A percentile compares a stretch with the other conserved stretches of the same genome.
These are phyloP conservation scores for Volvariella volvacea DNA, from an alignment of 1,284 basidiomycete species.

Conservation along the genomic window DNA sequence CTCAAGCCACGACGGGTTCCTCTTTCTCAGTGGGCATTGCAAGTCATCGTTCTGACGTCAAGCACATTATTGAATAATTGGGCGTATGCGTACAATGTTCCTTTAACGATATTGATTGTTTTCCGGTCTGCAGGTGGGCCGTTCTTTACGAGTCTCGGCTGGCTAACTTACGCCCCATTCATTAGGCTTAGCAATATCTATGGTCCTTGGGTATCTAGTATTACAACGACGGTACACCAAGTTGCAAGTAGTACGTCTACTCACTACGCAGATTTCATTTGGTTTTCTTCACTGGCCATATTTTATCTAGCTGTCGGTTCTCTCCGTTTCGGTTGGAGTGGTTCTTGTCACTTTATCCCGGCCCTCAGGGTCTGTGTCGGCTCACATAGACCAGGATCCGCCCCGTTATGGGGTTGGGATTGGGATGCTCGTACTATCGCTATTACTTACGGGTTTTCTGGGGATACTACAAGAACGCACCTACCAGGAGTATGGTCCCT, in stretches of 20 bases:
- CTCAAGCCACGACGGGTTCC: slow-evolving; percentile 71
- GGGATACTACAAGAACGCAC: slow-evolving; percentile 81
- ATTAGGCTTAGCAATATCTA: slow-evolving; percentile 64
- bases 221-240: slow-evolving; percentile 53
- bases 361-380: slow-evolving; percentile 32
- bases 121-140: slow-evolving; percentile 77
- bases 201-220: slow-evolving; percentile 57
- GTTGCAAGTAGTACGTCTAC: slow-evolving; percentile 56
- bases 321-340: slow-evolving; percentile 71
- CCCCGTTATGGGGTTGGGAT: slow-evolving; percentile 63
- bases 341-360: slow-evolving; percentile 69
- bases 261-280: not conserved
- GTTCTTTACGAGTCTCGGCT: not conserved
- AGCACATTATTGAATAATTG: slow-evolving; percentile 80
- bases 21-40: slow-evolving; percentile 63
- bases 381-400: slow-evolving; percentile 21
- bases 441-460: slow-evolving; percentile 69
- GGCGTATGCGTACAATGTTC: slow-evolving; percentile 77
- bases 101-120: slow-evolving; percentile 80
- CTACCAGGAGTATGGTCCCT: slow-evolving; percentile 64
- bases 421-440: slow-evolving; percentile 61
- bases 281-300: not conserved
- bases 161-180: no score
- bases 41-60: slow-evolving; percentile 68
- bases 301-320: slow-evolving; percentile 49